Percentiles rank a stretch among this genome's conserved stretches.
Conservation (phyloP, 2,329 filamentous ascomycete genomes). For the Cyclaneusma minus region DNA sequence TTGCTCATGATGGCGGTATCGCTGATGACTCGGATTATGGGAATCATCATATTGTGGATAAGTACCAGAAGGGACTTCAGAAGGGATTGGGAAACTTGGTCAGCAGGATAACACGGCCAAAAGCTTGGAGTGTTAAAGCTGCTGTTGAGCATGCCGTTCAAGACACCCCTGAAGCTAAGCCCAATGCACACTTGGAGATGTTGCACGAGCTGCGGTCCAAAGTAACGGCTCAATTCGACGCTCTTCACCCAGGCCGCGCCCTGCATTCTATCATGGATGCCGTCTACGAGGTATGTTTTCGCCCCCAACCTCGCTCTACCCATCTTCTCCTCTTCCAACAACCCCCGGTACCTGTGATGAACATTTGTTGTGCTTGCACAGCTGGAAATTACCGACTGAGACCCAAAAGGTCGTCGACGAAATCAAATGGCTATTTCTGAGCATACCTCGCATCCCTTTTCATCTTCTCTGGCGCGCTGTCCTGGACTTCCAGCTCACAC, state of each 20-base stretch:
- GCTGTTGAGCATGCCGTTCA: conserved; percentile 22
- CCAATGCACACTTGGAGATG: conserved; percentile 23
- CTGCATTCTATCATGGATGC: conserved; percentile 47
- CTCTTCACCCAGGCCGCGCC: conserved; percentile 47
- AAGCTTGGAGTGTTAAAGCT: conserved; percentile 51
- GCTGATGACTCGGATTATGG: conserved; percentile 70
- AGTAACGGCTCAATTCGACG: conserved; percentile 42
- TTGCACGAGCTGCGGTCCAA: conserved; percentile 23
- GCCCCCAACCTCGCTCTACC: conserved; percentile 1
- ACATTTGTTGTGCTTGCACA: too few relatives aligned
- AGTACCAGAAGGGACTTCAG: conserved; percentile 69
- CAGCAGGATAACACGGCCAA: conserved; percentile 51
- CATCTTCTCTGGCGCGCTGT: too few relatives aligned
- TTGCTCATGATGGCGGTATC: conserved; percentile 67
- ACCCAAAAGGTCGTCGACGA: too few relatives aligned
- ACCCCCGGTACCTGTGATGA: too few relatives aligned
- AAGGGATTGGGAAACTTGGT: conserved; percentile 68
- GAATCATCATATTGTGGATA: conserved; percentile 57
- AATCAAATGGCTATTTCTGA: too few relatives aligned
- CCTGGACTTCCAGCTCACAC: conserved; percentile 4
- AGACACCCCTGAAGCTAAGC: conserved; percentile 9
- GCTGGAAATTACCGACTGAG: too few relatives aligned
- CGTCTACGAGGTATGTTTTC: conserved; percentile 36
- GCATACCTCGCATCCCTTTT: too few relatives aligned
- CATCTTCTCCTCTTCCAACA: too few relatives aligned